Evolutionary conservation across 1,284 basidiomycete genomes (phyloP), one percentile per base, ranked within the genome.

Genomic region (Pholiota adiposa): DNA sequence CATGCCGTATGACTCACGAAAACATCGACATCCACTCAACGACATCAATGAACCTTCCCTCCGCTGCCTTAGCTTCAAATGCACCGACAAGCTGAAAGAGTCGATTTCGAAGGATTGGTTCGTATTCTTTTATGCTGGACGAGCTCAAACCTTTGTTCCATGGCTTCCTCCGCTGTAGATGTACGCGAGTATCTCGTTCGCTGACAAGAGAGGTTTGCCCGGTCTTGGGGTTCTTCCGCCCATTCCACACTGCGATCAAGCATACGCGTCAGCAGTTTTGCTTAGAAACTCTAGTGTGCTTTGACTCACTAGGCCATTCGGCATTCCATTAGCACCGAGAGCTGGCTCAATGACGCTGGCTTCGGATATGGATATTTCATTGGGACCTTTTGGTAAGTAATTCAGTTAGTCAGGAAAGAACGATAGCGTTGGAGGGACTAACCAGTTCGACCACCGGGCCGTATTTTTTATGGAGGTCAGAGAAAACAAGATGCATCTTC

Each of bases 371-470:
- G 76, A 76, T 5, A 78, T 56, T 56, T 77, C 76, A 60, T 78
- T 78, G 3, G 77, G 77, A 19, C 76, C 77, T 78, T 19, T 41
- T n/a, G n/a, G n/a, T n/a, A n/a, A 33, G 31, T 12, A 12, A 33
- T 33, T 33, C 31, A 12, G 5, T n/a, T n/a, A n/a, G n/a, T n/a
- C 31, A 33, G n/a, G n/a, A n/a, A n/a, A n/a, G n/a, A n/a, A n/a
- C n/a, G n/a, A n/a, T n/a, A n/a, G n/a, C n/a, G n/a, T n/a, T n/a
- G 41, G 21, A 31, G 5, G 9, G 33, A 49, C 61, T 51, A 56
- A 78, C 79, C 79, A 41, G 73, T 72, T 31, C 79, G 70, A 33
- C 75, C 25, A 78, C 64, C 12, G 71, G 67, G 1, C 79, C 79
- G 63, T 81, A 79, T 41, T 66, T 59, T 14, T 73, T 68, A 61